Base-by-base conservation (phyloP, 2,329 filamentous ascomycete species). In the Stagonosporopsis tanaceti region DNA sequence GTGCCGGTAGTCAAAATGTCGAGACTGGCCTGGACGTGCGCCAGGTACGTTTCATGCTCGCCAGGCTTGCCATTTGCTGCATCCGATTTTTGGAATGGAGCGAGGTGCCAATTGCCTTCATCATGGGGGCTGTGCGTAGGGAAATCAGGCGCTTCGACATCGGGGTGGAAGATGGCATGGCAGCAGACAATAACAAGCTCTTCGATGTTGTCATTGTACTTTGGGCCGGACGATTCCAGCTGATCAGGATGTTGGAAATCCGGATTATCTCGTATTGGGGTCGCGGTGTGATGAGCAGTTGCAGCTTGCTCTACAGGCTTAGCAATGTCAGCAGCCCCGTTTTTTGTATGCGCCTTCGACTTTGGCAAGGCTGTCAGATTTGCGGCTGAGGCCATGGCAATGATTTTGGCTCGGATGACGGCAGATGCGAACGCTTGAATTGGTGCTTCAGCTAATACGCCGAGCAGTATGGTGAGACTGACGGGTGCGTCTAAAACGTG, bases 171-270 rank as follows among this genome's bases (percentile, higher is more conserved):
- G 56, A 94, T 91, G 27, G 87, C 90, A 77, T 96, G 92, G 73
- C 92, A 93, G 79, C 92, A 95, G 47, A 96, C 89, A 45, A 96
- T 79, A 48, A 96, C 85, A 11, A 96, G 82, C 62, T 91, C 69
- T 14, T 74, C 69, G 17, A 69, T 61, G 3, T 62, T 62, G 2
- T 60, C 47, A 57, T 73, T 54, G 57, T 73, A 74, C 40, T 60
- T 71, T 27, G 53, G 63, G 7, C 62, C 60, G 11, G 69, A 69
- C 20, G 69, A 64, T 20, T 65, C 67, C 9, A 40, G 39, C 57
- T 74, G 72, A 34, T 68, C 63, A 22, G 72, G 72, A 42, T 72
- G 68, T 15, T 55, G 50, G 39, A 72, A 76, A 50, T 66, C 50
- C 6, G 58, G 51, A 40, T 69, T 60, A 2, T 65, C 56, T 15